Conservation (phyloP, 129 eudicot genomes). For the Centrapalus pauciflorus region DNA sequence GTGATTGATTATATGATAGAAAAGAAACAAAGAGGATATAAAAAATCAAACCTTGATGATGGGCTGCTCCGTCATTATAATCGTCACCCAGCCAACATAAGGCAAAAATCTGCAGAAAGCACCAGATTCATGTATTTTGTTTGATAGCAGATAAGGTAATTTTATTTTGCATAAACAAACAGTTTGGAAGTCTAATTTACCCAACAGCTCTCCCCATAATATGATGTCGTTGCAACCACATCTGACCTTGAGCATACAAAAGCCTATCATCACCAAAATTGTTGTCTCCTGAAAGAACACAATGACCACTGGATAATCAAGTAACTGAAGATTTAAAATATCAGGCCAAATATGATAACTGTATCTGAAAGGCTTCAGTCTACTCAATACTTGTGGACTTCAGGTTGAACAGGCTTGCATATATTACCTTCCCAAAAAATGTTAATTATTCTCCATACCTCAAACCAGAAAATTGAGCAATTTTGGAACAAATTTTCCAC, state of each 20-base stretch:
- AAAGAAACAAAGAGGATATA: background rate
- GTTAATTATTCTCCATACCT: background rate
- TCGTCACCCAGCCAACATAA: constrained; percentile 97
- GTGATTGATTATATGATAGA: background rate
- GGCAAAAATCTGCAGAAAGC: constrained; percentile 67
- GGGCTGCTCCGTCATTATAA: constrained; percentile 96
- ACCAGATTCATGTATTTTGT: background rate
- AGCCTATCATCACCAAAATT: constrained; percentile 93
- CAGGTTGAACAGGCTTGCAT: background rate
- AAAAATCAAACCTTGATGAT: constrained; percentile 66
- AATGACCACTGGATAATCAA: background rate
- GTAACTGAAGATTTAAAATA: background rate
- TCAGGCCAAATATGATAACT: background rate
- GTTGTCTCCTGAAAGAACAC: constrained; percentile 72
- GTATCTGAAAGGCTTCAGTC: background rate
- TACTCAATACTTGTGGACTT: background rate
- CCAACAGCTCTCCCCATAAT: constrained; percentile 99
- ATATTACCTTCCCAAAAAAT: background rate
- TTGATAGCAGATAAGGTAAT: background rate
- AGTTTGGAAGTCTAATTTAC: constrained; percentile 33
- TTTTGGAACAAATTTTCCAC: background rate
- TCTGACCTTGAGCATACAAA: constrained; percentile 90
- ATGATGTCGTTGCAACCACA: constrained; percentile 91
- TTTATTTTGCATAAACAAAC: background rate
- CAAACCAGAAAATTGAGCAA: background rate